These are phyloP conservation scores for Begonia masoniana DNA, from an alignment of 306 rosid species.

Conservation along the genomic window DNA sequence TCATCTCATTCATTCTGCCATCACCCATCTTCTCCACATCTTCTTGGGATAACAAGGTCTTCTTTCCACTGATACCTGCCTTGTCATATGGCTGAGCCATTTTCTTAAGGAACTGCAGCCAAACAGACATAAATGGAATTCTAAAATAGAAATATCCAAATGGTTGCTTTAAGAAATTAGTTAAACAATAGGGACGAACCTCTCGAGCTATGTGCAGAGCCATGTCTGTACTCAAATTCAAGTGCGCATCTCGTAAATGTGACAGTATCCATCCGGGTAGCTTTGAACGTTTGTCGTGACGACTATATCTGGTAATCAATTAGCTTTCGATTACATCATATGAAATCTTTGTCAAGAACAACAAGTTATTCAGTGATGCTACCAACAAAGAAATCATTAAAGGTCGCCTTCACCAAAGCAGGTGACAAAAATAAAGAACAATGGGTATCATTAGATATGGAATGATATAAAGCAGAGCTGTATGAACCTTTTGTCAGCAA, in stretches of 20 bases:
- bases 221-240: constrained; percentile 97
- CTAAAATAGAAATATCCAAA: background rate
- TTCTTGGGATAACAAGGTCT: constrained; percentile 68
- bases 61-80: constrained; percentile 57
- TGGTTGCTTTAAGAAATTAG: background rate
- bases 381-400: too few relatives aligned
- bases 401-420: too few relatives aligned
- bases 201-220: constrained; percentile 90
- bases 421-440: too few relatives aligned
- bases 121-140: constrained; percentile 10
- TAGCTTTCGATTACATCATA: too few relatives aligned
- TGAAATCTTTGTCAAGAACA: too few relatives aligned
- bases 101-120: constrained; percentile 74
- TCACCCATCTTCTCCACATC: constrained; percentile 66
- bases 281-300: constrained; percentile 92
- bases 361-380: too few relatives aligned
- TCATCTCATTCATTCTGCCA: constrained; percentile 28
- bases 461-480: background rate
- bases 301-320: constrained; percentile 51
- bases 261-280: constrained; percentile 93
- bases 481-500: constrained; percentile 84
- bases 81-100: constrained; percentile 95
- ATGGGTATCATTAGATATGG: too few relatives aligned
- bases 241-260: constrained; percentile 84
- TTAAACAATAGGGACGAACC: constrained; percentile 27